phyloP scores from a whole-genome alignment of 2,329 filamentous ascomycete species.

The Calonectria hongkongensis region DNA sequence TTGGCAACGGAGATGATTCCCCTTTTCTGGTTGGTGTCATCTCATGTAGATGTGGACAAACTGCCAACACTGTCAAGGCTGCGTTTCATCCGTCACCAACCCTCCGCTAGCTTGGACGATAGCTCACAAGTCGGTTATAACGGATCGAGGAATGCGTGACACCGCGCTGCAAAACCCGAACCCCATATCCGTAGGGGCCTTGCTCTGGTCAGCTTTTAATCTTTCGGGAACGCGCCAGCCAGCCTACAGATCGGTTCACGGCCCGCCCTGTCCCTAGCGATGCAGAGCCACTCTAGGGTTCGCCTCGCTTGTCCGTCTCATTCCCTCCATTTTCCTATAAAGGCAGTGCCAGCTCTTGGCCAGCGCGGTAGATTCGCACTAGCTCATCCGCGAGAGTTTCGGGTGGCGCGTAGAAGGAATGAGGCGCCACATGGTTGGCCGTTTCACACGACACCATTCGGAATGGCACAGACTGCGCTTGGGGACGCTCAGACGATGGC shows the following conservation, averaged over 20 bases:
- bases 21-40: slow-evolving; percentile 9
- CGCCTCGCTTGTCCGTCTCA: neutral
- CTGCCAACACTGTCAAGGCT: neutral
- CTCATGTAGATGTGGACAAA: slow-evolving; percentile 13
- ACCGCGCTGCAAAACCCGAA: no score
- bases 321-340: neutral
- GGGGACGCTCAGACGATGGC: slow-evolving; percentile 22
- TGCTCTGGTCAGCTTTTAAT: slow-evolving; percentile 1
- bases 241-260: neutral
- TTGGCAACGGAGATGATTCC: slow-evolving; percentile 14
- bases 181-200: neutral
- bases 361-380: neutral
- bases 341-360: neutral
- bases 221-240: slow-evolving; percentile 11
- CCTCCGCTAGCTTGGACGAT: neutral
- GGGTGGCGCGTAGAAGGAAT: neutral
- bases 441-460: neutral
- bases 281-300: neutral
- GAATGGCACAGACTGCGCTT: slow-evolving; percentile 23
- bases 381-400: slow-evolving; percentile 26
- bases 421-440: neutral
- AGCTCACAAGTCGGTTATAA: slow-evolving; percentile 9
- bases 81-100: slow-evolving; percentile 6
- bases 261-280: neutral
- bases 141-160: neutral